Percentiles rank a stretch among this genome's conserved stretches.
Evolutionary conservation across 2,329 filamentous ascomycete species (phyloP).

Genomic region (Escovopsis sp.): DNA sequence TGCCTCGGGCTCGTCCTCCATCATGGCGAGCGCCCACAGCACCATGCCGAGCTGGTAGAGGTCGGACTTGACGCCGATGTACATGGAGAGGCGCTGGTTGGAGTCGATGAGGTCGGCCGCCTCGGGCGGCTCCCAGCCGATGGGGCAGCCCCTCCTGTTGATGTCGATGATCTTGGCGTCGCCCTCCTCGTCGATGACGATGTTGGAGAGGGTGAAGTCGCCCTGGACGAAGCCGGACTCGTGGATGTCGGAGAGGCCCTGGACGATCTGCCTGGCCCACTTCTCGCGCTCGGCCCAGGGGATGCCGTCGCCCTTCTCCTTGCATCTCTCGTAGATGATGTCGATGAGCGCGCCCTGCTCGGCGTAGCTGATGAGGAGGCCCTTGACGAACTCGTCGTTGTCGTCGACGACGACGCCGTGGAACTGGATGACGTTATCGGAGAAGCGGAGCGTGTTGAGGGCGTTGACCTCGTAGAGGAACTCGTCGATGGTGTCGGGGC

Average conservation of each 20-base stretch:
- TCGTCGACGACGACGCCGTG: slow-evolving; percentile 84
- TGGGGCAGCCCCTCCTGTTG: slow-evolving; percentile 89
- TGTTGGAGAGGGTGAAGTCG: slow-evolving; percentile 93
- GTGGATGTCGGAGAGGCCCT: slow-evolving; percentile 82
- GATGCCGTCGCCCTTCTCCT: slow-evolving; percentile 38
- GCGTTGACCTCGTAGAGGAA: slow-evolving; percentile 97
- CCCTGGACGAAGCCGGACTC: slow-evolving; percentile 94
- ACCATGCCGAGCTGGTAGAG: slow-evolving; percentile 96
- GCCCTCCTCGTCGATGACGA: slow-evolving; percentile 73
- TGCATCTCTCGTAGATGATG: slow-evolving; percentile 65
- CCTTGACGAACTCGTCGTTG: slow-evolving; percentile 70
- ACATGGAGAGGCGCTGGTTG: slow-evolving; percentile 86
- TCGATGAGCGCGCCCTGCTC: slow-evolving; percentile 80
- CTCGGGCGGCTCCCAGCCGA: slow-evolving; percentile 95
- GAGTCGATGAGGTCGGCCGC: slow-evolving; percentile 72
- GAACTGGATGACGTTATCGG: slow-evolving; percentile 68
- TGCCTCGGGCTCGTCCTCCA: slow-evolving; percentile 80
- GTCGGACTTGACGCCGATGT: slow-evolving; percentile 96
- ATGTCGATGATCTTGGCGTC: slow-evolving; percentile 97
- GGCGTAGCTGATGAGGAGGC: slow-evolving; percentile 77
- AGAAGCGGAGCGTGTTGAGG: slow-evolving; percentile 60
- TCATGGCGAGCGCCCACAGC: slow-evolving; percentile 76
- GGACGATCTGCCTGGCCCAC: slow-evolving; percentile 86
- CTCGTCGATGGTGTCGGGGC: slow-evolving; percentile 87
- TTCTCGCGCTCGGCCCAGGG: slow-evolving; percentile 62